Conservation (phyloP, 495 filamentous ascomycete genomes). For the Penicillium canariense region DNA sequence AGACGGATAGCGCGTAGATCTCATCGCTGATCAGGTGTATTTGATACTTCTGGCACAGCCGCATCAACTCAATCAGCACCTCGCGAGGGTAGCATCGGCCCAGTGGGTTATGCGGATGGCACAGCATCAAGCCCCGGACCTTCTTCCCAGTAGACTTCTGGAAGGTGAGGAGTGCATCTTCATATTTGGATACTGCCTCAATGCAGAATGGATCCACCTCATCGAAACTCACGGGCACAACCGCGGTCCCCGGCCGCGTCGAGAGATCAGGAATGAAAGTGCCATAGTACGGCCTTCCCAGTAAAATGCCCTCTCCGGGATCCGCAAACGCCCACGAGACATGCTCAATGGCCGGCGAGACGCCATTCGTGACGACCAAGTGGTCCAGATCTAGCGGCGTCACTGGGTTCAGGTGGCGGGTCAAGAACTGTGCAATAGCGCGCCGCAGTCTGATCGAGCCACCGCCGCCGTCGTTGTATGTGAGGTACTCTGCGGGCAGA, state of each 20-base stretch:
- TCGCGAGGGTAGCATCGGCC: conserved; percentile 55
- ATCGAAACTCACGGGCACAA: conserved; percentile 45
- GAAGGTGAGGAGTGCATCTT: conserved; percentile 33
- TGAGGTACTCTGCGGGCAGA: conserved; percentile 36
- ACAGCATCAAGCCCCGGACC: conserved; percentile 53
- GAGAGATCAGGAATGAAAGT: conserved; percentile 41
- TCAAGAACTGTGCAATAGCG: conserved; percentile 48
- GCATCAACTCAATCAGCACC: conserved; percentile 45
- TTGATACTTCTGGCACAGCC: conserved; percentile 51
- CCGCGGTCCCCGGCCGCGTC: conserved; percentile 23
- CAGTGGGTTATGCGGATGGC: conserved; percentile 62
- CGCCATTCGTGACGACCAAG: conserved; percentile 47
- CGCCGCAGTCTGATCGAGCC: conserved; percentile 34
- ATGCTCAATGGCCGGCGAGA: conserved; percentile 47
- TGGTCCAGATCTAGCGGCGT: conserved; percentile 36
- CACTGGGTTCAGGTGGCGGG: conserved; percentile 40
- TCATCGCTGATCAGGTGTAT: conserved; percentile 64
- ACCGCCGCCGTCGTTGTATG: conserved; percentile 41
- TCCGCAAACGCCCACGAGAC: conserved; percentile 45
- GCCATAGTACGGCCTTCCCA: conserved; percentile 51
- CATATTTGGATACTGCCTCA: conserved; percentile 42
- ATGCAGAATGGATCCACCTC: conserved; percentile 44
- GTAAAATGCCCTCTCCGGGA: conserved; percentile 48
- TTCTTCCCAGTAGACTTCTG: conserved; percentile 25
- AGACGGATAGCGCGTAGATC: conserved; percentile 59